These are phyloP conservation scores for Hanseniaspora sp. DNA, from an alignment of 1,139 yeast genomes.

Conservation along the genomic window DNA sequence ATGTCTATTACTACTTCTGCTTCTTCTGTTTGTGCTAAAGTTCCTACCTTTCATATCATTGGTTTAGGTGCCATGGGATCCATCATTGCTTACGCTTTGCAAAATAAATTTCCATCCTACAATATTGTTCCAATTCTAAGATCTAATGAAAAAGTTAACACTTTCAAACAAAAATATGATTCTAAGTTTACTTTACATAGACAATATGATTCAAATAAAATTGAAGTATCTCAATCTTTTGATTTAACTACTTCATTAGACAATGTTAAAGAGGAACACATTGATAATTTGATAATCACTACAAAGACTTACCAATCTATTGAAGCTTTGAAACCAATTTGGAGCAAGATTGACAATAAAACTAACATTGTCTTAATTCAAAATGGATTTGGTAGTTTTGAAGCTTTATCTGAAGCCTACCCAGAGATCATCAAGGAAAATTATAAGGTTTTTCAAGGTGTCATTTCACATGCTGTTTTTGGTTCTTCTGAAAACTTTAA, in stretches of 20 bases:
- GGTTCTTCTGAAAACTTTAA: constrained; percentile 17
- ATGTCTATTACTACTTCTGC: background rate
- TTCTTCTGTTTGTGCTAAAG: background rate
- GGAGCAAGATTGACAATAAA: constrained; percentile 36
- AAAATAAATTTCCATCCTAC: constrained; percentile 19
- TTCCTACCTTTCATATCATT: constrained; percentile 24
- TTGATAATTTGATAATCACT: constrained; percentile 51
- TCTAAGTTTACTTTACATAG: constrained; percentile 28
- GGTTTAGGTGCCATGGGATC: constrained; percentile 31
- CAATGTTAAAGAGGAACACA: constrained; percentile 23
- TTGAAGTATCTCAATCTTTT: constrained; percentile 20
- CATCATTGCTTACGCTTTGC: constrained; percentile 25
- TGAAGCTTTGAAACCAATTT: constrained; percentile 34
- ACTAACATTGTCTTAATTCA: constrained; percentile 65
- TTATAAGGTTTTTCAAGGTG: constrained; percentile 61
- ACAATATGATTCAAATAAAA: constrained; percentile 21
- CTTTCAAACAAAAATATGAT: constrained; percentile 24
- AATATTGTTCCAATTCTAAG: constrained; percentile 27
- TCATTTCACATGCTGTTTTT: constrained; percentile 72
- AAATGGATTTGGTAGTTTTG: constrained; percentile 76
- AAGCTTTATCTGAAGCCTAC: constrained; percentile 41
- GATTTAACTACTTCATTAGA: constrained; percentile 27
- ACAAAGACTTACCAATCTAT: constrained; percentile 59
- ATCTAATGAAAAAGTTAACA: constrained; percentile 23
- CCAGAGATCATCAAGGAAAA: constrained; percentile 42